Percentiles rank a stretch among this genome's conserved stretches.
Evolutionary conservation across 139 green algal species (phyloP).

Genomic region (Monoraphidium neglectum): DNA sequence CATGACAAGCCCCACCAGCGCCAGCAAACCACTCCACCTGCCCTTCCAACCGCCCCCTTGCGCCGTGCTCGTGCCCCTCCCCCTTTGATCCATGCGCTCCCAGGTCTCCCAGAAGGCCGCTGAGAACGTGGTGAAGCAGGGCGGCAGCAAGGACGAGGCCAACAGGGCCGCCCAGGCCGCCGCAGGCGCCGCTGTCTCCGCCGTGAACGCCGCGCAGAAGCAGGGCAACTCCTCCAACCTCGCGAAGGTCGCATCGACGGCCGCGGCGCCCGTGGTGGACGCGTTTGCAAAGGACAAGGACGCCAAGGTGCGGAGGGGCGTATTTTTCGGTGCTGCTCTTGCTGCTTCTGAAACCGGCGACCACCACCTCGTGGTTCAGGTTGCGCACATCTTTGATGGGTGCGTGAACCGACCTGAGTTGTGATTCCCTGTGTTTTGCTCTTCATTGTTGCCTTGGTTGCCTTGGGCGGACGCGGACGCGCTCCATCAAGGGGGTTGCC

Average conservation of each 20-base stretch:
- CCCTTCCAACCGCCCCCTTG: too few relatives aligned
- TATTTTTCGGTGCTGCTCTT: not conserved
- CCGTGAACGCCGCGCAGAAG: conserved; percentile 12
- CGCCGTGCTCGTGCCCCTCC: too few relatives aligned
- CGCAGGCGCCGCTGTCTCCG: conserved; percentile 12
- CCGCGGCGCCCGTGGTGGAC: conserved; percentile 6
- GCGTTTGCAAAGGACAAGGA: conserved; percentile 5
- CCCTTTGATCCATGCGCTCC: too few relatives aligned
- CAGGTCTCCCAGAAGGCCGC: conserved; percentile 15
- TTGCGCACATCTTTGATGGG: too few relatives aligned
- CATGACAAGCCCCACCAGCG: too few relatives aligned
- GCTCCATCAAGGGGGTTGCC: too few relatives aligned
- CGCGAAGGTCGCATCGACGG: conserved; percentile 2
- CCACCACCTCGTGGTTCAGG: too few relatives aligned
- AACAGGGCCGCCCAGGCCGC: conserved; percentile 22
- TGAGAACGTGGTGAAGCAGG: conserved; percentile 20
- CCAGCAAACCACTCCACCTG: too few relatives aligned
- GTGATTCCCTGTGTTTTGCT: too few relatives aligned
- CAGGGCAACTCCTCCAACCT: not conserved
- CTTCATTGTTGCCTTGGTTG: too few relatives aligned
- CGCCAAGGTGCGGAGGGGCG: not conserved
- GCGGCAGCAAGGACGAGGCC: conserved; percentile 20
- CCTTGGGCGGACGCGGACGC: too few relatives aligned
- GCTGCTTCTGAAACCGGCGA: not conserved
- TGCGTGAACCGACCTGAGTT: too few relatives aligned